Evolutionary conservation across 345 rosid genomes (phyloP).

Genomic region (Noccaea bulbosa): DNA sequence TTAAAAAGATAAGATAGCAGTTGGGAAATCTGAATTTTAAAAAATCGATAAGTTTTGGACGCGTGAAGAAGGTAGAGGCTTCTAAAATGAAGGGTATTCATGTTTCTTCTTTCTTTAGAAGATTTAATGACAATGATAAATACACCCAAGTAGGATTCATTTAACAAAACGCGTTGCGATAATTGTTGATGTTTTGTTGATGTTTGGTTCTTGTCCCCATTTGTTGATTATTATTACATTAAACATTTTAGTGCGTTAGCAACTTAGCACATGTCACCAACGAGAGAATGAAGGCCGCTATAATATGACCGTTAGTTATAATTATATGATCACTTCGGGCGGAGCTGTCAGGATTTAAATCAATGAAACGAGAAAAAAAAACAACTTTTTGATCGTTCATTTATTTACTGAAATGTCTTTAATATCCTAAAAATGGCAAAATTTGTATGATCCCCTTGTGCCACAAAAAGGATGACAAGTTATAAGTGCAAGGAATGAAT

Average conservation of each 20-base stretch:
- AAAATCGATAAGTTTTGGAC: conserved; percentile 12
- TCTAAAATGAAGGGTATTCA: background rate
- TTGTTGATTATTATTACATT: conserved; percentile 9
- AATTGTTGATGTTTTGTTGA: conserved; percentile 45
- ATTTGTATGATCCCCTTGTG: background rate
- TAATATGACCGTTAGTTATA: conserved; percentile 11
- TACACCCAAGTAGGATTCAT: background rate
- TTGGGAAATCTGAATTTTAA: background rate
- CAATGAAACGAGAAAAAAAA: background rate
- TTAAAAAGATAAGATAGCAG: conserved; percentile 21
- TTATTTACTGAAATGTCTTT: background rate
- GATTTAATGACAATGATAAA: background rate
- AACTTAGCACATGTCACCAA: conserved; percentile 27
- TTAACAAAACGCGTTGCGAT: conserved; percentile 50
- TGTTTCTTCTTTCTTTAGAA: background rate
- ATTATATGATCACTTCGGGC: background rate
- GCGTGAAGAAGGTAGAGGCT: conserved; percentile 30
- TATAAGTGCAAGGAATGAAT: background rate
- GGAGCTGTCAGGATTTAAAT: no score
- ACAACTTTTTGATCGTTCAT: background rate
- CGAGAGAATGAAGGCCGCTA: conserved; percentile 5
- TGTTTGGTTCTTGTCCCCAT: conserved; percentile 14
- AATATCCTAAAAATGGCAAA: background rate
- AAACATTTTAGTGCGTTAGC: conserved; percentile 31
- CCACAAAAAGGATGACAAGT: background rate